These are phyloP conservation scores for Mucor saturninus DNA, from an alignment of 371 early-diverging fungal genomes.

Conservation along the genomic window DNA sequence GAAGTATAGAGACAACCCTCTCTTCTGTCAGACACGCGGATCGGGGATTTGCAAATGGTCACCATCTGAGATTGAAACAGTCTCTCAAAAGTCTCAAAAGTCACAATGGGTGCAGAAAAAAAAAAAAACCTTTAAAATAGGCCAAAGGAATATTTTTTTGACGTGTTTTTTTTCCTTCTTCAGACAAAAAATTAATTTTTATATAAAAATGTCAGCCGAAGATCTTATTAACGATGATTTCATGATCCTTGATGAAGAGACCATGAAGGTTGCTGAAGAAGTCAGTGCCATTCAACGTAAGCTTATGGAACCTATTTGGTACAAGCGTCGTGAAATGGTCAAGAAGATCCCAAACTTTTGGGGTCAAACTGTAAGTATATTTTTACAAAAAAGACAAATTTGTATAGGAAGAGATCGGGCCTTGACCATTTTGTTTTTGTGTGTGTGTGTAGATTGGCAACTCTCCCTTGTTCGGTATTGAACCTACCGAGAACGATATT, in stretches of 20 bases:
- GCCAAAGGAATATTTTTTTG: neutral
- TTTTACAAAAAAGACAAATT: neutral
- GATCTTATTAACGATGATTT: slow-evolving; percentile 42
- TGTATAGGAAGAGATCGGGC: too few relatives aligned
- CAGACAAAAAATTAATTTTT: neutral
- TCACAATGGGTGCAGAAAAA: too few relatives aligned
- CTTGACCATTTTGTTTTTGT: too few relatives aligned
- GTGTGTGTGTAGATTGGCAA: slow-evolving; percentile 38
- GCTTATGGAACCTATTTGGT: slow-evolving; percentile 56
- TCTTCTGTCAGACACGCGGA: too few relatives aligned
- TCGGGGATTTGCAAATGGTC: too few relatives aligned
- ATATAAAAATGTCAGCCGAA: slow-evolving; percentile 43
- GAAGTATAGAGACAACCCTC: too few relatives aligned
- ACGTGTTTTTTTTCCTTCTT: slow-evolving; percentile 7
- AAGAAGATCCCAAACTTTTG: slow-evolving; percentile 65
- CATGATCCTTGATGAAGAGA: slow-evolving; percentile 42
- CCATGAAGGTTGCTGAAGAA: slow-evolving; percentile 39
- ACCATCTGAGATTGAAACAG: too few relatives aligned
- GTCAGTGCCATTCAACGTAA: slow-evolving; percentile 49
- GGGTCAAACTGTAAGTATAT: slow-evolving; percentile 43
- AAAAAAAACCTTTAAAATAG: too few relatives aligned
- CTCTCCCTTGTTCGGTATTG: slow-evolving; percentile 27
- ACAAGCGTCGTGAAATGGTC: slow-evolving; percentile 62
- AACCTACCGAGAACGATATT: slow-evolving; percentile 35
- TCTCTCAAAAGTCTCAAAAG: too few relatives aligned